Evolutionary conservation across 2,329 filamentous ascomycete genomes (phyloP), one percentile per base, ranked within the genome.

Genomic region (Incumbomyces delicatus): DNA sequence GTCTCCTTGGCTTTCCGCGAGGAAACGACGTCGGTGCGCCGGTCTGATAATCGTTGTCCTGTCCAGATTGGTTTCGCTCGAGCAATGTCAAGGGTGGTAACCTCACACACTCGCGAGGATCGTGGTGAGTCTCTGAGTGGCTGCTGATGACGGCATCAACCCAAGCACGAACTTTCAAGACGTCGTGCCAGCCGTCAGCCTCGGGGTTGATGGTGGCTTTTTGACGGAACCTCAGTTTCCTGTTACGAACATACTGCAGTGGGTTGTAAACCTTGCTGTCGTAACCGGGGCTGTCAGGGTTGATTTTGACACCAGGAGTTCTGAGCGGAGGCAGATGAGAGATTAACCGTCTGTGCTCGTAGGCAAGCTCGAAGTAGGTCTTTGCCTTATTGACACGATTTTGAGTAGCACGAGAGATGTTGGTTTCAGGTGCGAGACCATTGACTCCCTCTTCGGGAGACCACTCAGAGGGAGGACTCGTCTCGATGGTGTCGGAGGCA

Each of bases 191-290:
- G 1, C 85, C 86, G 55, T 85, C 81, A 1, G 74, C 72, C 51
- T 87, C 80, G 13, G 85, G 80, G 57, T 92, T 79, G 30, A 95
- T 81, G 0, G 76, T 67, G 53, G 77, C 81, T 34, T 86, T 78
- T 65, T 94, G 86, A 13, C 89, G 77, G 20, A 83, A 83, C 52
- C 92, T 77, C 11, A 92, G 77, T 61, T 89, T 90, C 40, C 90
- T 78, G 60, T 98, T 96, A 16, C 92, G 82, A 46, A 96, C 85
- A 57, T 87, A 87, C 63, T 96, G 92, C 18, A 98, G 67, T 3
- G 90, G 92, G 61, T 98, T 95, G 62, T 96, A 96, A 2, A 73
- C 68, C 44, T 89, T 81, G 50, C 49, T 52, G 27, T 48, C 43
- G 20, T 36, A 44, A 16, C 41, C 41, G 48, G 63, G 58, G 1